Base-by-base conservation (phyloP, 176 grass and related monocot genomes). In the Triticum turgidum region DNA sequence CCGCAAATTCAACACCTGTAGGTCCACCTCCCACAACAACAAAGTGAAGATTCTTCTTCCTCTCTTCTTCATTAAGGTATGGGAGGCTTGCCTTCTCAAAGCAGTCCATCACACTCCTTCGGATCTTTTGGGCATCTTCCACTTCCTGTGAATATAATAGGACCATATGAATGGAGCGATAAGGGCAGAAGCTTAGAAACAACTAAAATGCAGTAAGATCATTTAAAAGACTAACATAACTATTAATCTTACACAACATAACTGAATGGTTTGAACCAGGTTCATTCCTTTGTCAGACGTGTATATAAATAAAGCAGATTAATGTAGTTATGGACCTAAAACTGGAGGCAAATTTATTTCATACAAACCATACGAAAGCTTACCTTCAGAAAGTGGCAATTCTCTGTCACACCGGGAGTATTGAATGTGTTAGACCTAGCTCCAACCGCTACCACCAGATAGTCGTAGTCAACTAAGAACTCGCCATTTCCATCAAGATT, bases 311-410 rank as follows among this genome's bases (percentile, higher is more conserved):
- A 62, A 62, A 4, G 35, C 51, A 61, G 18, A 63, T n/a, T n/a
- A 76, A 39, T 35, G 51, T 11, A 68, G 5, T 11, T 56, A 73
- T 25, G 1, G 39, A 79, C 7, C 47, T 61, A 78, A 68, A 33
- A 76, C 2, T 25, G 11, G 39, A 44, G 42, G 64, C 7, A 18
- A 8, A 21, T 79, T 79, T 66, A 87, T 35, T 47, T 18, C 66
- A 84, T 25, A 11, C 39, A 73, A 73, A 67, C 71, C 27, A 74
- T 65, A 79, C 32, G 10, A 62, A 87, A 59, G 11, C 9, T 61
- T 91, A 98, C 95, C 91, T 98, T 98, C 88, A 98, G 80, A 87
- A 98, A 98, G 84, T 95, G 83, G 88, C 95, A 98, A 89, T 98
- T 84, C 78, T 98, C 93, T 3, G 44, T 83, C 47, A 98, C 95